These are phyloP conservation scores for Lophiotrema nucula DNA, from an alignment of 495 filamentous ascomycete species.

Conservation along the genomic window DNA sequence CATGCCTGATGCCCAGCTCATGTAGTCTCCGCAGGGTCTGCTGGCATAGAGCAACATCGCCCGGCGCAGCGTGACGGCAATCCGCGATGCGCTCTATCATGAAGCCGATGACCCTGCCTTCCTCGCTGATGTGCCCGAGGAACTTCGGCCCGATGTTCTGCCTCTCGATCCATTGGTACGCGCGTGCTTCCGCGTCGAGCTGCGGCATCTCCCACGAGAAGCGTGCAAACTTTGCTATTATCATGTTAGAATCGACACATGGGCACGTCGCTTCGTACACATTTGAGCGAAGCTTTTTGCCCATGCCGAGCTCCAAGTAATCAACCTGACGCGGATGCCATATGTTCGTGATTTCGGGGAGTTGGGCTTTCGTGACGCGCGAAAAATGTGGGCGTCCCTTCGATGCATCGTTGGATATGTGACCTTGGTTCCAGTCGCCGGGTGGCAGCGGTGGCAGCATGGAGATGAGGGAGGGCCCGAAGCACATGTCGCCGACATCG, in stretches of 20 bases:
- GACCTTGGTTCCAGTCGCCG: not conserved
- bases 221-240: not conserved
- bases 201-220: slow-evolving; percentile 2
- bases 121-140: slow-evolving; percentile 5
- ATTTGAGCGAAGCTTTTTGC: not conserved
- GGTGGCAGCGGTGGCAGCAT: not conserved
- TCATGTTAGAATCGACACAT: not conserved
- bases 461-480: not conserved
- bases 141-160: not conserved
- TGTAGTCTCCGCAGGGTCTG: not conserved
- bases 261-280: not conserved
- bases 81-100: not conserved
- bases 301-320: slow-evolving; percentile 2
- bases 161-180: not conserved
- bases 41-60: not conserved
- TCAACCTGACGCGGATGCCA: not conserved
- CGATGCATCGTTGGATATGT: not conserved
- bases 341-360: not conserved
- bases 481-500: not conserved
- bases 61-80: not conserved
- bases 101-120: slow-evolving; percentile 3
- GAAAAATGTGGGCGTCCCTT: not conserved
- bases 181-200: not conserved
- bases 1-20: not conserved
- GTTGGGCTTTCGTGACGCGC: not conserved